Conservation (phyloP, 140 eudicot genomes). For the Anethum foeniculum region DNA sequence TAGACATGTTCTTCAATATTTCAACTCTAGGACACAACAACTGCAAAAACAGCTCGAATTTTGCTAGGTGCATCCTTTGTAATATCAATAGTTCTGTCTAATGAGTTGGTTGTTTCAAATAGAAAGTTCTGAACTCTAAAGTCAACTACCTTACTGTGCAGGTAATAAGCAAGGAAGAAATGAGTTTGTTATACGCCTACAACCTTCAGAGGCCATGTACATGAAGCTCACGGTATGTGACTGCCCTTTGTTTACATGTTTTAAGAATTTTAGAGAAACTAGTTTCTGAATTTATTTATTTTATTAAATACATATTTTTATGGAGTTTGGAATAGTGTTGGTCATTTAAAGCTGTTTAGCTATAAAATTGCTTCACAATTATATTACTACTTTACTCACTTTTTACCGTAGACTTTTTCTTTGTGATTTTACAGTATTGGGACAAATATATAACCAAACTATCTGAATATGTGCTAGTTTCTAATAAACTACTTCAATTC, state of each 20-base stretch:
- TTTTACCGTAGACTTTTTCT: neutral
- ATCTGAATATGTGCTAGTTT: neutral
- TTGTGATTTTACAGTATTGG: neutral
- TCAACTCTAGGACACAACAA: conserved; percentile 1
- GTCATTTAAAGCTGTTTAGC: neutral
- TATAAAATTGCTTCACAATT: neutral
- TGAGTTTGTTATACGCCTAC: conserved; percentile 87
- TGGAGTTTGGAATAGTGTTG: neutral
- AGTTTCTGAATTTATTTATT: neutral
- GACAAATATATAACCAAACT: neutral
- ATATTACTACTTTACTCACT: neutral
- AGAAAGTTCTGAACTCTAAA: neutral
- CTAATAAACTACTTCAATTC: neutral
- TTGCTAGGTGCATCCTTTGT: neutral
- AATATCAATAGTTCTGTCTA: neutral
- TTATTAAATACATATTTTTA: neutral
- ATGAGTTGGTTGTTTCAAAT: neutral
- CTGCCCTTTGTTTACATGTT: neutral
- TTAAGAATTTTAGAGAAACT: neutral
- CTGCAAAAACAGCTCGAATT: neutral
- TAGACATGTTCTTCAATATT: neutral
- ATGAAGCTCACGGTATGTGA: conserved; percentile 87
- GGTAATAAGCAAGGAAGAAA: conserved; percentile 85
- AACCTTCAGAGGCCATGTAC: conserved; percentile 96
- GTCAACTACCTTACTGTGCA: conserved; percentile 16